Base-by-base conservation (phyloP, 768 basidiomycete species). In the Mycena leptocephala region DNA sequence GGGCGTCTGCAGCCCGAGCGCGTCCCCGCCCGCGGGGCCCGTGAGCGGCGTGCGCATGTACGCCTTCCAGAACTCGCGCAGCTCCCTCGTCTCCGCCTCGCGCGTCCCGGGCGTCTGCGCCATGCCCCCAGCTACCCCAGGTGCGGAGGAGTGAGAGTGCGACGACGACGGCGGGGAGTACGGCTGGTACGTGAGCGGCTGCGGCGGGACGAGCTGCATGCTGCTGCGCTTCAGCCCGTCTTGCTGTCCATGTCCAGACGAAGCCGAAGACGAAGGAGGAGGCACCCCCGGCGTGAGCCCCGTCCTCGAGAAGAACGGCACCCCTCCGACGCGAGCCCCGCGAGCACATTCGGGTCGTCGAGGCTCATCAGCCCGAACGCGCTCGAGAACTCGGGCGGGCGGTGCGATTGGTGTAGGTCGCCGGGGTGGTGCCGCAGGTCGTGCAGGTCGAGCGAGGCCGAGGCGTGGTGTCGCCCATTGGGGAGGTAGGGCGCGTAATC, bases 301-400 rank as follows among this genome's bases (percentile, higher is more conserved):
- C 59, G 55, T 53, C 43, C 61, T 26, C 59, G 86, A 82, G 82
- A 95, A 95, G 87, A 95, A 95, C 0, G 93, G 92, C 18, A 90
- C 87, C 8, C 88, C 90, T 93, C 93, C 5, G 82, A 83, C 1
- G 91, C 83, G 61, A 95, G 86, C 2, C 93, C 90, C 0, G 93
- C 92, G 43, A 95, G 87, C 10, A 93, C 92, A 68, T 89, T 89
- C 1, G 92, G 91, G 80, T 96, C 95, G 71, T 95, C 95, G 64
- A 96, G 88, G 24, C 91, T 92, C 92, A 96, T 90, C 65, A 93
- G 87, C 10, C 94, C 95, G 81, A 96, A 95, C 1, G 92, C 93
- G 28, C 88, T 89, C 5, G 89, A 90, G 79, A 94, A 90, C 78
- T 75, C 59, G 70, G 72, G 68, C 26, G 46, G 66, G 24, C 53